Evolutionary conservation across 345 rosid genomes (phyloP), one percentile per base, ranked within the genome.

Genomic region (Theobroma cacao): DNA sequence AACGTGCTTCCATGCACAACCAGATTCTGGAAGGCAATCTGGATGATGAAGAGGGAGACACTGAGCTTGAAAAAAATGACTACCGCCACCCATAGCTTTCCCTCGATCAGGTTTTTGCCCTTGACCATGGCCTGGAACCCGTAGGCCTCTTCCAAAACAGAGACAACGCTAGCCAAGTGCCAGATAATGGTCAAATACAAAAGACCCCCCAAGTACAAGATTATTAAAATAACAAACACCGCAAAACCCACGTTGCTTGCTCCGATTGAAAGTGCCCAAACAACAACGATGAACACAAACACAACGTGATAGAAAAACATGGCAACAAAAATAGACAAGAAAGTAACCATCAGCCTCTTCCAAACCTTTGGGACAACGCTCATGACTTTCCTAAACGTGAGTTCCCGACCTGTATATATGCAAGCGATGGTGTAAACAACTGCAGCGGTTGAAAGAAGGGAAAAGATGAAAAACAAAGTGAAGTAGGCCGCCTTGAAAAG

Each of bases 391-490:
- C 28, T 66, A 77, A 91, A 89, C 1, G 72, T 75, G 34, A 85
- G 43, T 2, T 84, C 83, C 52, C 82, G 60, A 64, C 77, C 82
- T 0, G 91, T 84, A 76, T 83, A 86, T 20, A 88, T 52, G 40
- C 79, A 80, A 28, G 94, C 92, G 33, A 89, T 60, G 66, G 91
- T 82, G 84, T 86, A 89, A 43, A 88, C 92, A 7, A 86, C 90
- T 0, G 92, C 90, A 0, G 92, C 80, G 0, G 92, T 89, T 2
- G 94, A 91, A 3, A 91, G 71, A 18, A 89, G 88, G 6, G 88
- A 84, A 64, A 89, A 67, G 59, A 74, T 40, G 38, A 88, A 73
- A 43, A 56, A 24, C 72, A 85, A 45, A 28, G 80, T 79, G 80
- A 81, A 50, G 80, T 89, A 91, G 7, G 52, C 83, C 4, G 50